Percentiles rank a stretch among this genome's conserved stretches.
phyloP scores from a whole-genome alignment of 371 early-diverging fungal species.

The Mortierella sp. region DNA sequence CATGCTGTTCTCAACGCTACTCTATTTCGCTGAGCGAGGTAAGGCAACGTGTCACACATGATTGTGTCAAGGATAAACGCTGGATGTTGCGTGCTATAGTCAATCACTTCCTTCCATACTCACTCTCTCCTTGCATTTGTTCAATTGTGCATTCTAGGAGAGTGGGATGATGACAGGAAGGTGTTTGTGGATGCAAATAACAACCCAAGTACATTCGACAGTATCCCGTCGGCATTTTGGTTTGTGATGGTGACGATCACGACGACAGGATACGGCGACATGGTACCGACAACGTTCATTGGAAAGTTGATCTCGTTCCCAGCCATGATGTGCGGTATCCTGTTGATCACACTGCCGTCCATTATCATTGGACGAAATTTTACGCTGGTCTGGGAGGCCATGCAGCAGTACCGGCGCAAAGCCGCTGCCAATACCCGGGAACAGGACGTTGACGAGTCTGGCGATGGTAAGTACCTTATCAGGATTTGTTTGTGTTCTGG shows the following conservation, averaged over 20 bases:
- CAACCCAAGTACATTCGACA: conserved; percentile 75
- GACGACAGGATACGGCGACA: conserved; percentile 90
- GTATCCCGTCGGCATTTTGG: conserved; percentile 89
- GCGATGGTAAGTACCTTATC: conserved; percentile 39
- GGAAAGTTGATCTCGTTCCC: conserved; percentile 89
- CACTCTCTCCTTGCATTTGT: background rate
- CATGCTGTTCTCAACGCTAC: conserved; percentile 80
- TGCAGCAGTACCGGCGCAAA: conserved; percentile 63
- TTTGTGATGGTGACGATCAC: conserved; percentile 89
- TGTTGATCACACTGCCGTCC: conserved; percentile 89
- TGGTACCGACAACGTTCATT: conserved; percentile 87
- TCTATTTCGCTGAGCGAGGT: conserved; percentile 91
- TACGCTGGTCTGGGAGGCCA: conserved; percentile 88
- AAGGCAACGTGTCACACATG: background rate
- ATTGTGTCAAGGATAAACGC: background rate
- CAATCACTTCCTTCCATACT: background rate
- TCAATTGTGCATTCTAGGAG: conserved; percentile 36
- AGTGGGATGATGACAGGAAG: conserved; percentile 80
- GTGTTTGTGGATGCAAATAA: conserved; percentile 68
- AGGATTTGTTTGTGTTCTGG: background rate
- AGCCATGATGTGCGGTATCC: conserved; percentile 87
- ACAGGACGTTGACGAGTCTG: background rate
- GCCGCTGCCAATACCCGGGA: conserved; percentile 32
- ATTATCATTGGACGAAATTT: conserved; percentile 92
- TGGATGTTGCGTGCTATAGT: background rate